Evolutionary conservation across 441 rosid species (phyloP).

Genomic region (Pelargonium cotyledonis): DNA sequence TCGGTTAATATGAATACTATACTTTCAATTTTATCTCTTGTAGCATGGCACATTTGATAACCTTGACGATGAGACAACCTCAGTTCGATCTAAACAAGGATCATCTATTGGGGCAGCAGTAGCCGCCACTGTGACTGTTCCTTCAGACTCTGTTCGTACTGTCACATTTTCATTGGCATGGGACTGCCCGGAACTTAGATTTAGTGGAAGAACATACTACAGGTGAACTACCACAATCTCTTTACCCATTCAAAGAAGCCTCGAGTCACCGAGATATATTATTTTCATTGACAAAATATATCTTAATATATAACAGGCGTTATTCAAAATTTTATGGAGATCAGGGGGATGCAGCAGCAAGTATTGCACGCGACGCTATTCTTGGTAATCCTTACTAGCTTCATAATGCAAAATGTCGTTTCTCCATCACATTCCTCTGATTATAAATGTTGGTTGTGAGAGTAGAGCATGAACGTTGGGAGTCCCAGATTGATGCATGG

Average conservation of each 20-base stretch:
- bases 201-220: neutral
- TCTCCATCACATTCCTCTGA: neutral
- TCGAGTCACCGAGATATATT: neutral
- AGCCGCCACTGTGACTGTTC: neutral
- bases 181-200: conserved; percentile 6
- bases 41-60: neutral
- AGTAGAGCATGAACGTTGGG: conserved; percentile 46
- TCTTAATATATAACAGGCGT: neutral
- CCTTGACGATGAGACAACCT: neutral
- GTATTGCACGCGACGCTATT: conserved; percentile 44
- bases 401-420: neutral
- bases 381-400: conserved; percentile 34
- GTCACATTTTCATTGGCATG: neutral
- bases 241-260: neutral
- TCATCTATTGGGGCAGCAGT: conserved; percentile 1
- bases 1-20: too few relatives aligned
- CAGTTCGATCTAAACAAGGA: neutral
- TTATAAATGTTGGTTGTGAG: conserved; percentile 16
- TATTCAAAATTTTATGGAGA: neutral
- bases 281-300: neutral
- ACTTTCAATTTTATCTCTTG: neutral
- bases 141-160: neutral
- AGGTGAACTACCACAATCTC: neutral
- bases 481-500: conserved; percentile 61
- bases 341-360: conserved; percentile 4